Evolutionary conservation across 192 early-diverging fungal species (phyloP), one percentile per base, ranked within the genome.

Genomic region (Haplosporangium gracile): DNA sequence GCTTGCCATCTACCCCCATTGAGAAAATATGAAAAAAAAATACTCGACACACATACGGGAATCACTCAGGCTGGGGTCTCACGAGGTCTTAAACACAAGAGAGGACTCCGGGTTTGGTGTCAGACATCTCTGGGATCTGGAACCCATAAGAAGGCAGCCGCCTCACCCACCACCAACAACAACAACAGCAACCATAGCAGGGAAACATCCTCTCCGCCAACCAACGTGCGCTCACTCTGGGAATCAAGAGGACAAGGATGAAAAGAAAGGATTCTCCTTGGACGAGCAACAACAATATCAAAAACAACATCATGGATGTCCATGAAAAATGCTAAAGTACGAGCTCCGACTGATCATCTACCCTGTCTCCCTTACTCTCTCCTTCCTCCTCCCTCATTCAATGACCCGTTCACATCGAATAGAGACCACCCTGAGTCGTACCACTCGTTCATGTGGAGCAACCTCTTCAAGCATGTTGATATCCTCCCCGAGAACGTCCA

Each of bases 381-480:
- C 26, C 60, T 49, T 2, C 16, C 32, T 53, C 26, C 49, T 22
- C 5, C 18, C 18, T 51, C 49, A 15, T 51, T 20, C 20, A 51
- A 51, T 51, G 18, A 51, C 20, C 49, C 49, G 20, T 47, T 38
- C 55, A 53, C 40, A 43, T 16, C 32, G 42, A 34, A n/a, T 80
- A 93, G 93, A 81, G 93, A 96, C 70, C 96, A 97, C 83, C 95
- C 96, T 22, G 95, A 97, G 89, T 95, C 94, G 68, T 97, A 97
- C 89, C 96, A 96, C 90, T 93, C 95, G 39, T 97, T 97, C 84
- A 97, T 97, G 96, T 97, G 96, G 96, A 94, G 94, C 83, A 92
- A 96, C 77, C 90, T 97, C 51, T 96, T 97, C 92, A 95, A 96
- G 90, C 95, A 96, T 83, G 93, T 97, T 73, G 94, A 97, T 76